Evolutionary conservation across 345 rosid species (phyloP), one percentile per base, ranked within the genome.

Genomic region (Acer saccharum): DNA sequence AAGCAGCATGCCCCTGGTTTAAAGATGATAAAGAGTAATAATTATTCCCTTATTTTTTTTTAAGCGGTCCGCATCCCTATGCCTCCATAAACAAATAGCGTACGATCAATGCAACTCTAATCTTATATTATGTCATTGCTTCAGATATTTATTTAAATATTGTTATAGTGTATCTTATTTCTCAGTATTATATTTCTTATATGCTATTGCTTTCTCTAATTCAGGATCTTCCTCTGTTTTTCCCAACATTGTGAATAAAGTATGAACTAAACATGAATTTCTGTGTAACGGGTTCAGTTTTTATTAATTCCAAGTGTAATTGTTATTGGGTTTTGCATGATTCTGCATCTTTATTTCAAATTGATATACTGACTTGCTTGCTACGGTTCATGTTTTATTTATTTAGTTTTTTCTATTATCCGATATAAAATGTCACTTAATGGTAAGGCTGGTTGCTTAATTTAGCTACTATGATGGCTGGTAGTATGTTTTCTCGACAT

Each of bases 391-490:
- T 67, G 58, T 21, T 29, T 44, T 29, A 27, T 10, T 48, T 29
- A 1, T 62, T 10, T 63, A 25, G 0, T 48, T 54, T 48, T 35
- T 71, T 71, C 23, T 0, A 5, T 25, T 10, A 32, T 64, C 27
- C 4, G 76, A 41, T 1, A 4, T 43, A 20, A 20, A 21, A 6
- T 16, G 7, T 72, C 6, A 60, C 8, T 20, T 58, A 1, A 71
- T 58, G 39, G 39, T 35, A 35, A 35, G 39, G 39, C 39, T 35
- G 39, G 20, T 18, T 57, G 62, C 62, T 35, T n/a, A 23, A 2
- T 29, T 32, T 10, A 76, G 94, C 97, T 32, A 32, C 35, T 32
- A 4, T 32, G 35, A 32, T 32, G 35, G 35, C 3, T 32, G 35
- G 35, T 29, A 29, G 29, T 27, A 27, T 27, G 29, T 27, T 29